Evolutionary conservation across 345 rosid genomes (phyloP).

Genomic region (Aquilaria yunnanensis): DNA sequence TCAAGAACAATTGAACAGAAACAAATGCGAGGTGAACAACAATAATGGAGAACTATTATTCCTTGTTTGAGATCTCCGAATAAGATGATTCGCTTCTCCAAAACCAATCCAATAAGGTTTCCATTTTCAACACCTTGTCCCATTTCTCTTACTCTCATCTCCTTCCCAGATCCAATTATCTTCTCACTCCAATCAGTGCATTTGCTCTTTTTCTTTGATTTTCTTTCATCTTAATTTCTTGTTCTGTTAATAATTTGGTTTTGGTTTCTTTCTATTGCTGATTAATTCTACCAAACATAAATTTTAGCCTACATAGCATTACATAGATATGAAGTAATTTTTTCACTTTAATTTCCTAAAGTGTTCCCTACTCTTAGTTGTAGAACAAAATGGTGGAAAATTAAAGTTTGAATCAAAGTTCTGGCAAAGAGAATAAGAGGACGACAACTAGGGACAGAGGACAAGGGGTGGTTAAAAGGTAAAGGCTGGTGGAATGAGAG

Average conservation of each 20-base stretch:
- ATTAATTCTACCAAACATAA: background rate
- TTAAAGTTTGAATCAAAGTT: conserved; percentile 13
- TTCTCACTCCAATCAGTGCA: conserved; percentile 30
- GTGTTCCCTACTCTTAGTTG: conserved; percentile 2
- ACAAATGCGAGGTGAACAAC: no score
- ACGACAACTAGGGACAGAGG: no score
- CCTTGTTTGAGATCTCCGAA: conserved; percentile 54
- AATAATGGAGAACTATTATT: conserved; percentile 54
- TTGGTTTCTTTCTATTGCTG: background rate
- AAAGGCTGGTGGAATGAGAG: no score
- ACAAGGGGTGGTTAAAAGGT: no score
- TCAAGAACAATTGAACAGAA: no score
- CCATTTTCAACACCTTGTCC: conserved; percentile 13
- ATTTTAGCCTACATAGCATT: background rate
- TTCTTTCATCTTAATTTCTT: background rate
- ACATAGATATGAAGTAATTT: background rate
- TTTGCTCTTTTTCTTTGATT: background rate
- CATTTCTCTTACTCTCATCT: conserved; percentile 65
- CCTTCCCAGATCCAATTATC: conserved; percentile 41
- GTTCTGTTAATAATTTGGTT: background rate
- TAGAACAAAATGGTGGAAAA: conserved; percentile 18
- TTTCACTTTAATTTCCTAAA: background rate
- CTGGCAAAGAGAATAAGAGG: conserved; percentile 43
- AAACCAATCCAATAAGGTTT: conserved; percentile 21
- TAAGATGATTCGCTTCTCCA: conserved; percentile 58